Evolutionary conservation across 225 moss, liverwort and hornwort genomes (phyloP).

Genomic region (Anthoceros angustus): DNA sequence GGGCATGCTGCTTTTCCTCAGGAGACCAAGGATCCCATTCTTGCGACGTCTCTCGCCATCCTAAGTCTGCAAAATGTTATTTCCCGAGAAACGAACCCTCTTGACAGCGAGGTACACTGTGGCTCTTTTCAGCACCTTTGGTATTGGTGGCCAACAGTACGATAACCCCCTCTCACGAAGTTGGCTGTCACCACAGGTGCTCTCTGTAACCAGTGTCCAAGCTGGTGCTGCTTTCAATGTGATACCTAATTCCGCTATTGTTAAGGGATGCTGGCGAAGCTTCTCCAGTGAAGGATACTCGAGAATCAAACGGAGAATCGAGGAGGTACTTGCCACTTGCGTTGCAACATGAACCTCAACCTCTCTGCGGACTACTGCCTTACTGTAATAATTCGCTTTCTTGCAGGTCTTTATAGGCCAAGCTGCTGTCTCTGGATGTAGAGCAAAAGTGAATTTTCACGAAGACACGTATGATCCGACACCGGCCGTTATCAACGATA

Average conservation of each 20-base stretch:
- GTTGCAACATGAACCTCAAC: too few relatives aligned
- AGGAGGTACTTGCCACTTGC: neutral
- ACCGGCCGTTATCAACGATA: neutral
- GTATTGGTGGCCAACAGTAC: neutral
- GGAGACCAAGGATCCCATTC: neutral
- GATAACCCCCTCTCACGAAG: neutral
- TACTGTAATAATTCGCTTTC: neutral
- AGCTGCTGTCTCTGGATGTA: neutral
- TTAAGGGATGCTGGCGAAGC: neutral
- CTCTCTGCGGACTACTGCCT: neutral
- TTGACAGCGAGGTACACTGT: neutral
- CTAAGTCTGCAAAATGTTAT: neutral
- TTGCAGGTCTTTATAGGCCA: neutral
- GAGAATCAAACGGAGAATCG: neutral
- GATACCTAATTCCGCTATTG: neutral
- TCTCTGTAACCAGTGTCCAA: neutral
- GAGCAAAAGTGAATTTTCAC: neutral
- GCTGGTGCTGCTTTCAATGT: neutral
- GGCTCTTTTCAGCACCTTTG: neutral
- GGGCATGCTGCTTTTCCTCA: slow-evolving; percentile 3
- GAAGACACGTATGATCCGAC: slow-evolving; percentile 1
- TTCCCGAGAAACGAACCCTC: neutral
- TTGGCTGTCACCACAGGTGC: neutral
- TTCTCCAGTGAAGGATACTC: neutral
- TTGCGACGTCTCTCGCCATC: neutral